Conservation (phyloP, 768 basidiomycete species). For the Calocera cornea region DNA sequence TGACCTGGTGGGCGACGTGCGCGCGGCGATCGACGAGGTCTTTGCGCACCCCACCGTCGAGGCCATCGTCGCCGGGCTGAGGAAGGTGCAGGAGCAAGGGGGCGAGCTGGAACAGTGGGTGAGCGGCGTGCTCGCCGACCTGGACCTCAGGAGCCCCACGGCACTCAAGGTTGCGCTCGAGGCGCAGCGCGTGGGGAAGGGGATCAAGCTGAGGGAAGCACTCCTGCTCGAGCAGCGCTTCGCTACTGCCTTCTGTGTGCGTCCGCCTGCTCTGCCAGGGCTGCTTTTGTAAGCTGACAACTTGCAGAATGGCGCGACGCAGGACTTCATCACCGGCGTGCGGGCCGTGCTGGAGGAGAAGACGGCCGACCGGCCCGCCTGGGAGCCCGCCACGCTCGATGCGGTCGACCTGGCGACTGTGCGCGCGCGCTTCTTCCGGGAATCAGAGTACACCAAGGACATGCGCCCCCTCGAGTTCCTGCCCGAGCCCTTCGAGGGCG, state of each 20-base stretch:
- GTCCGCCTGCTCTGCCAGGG: constrained; percentile 22
- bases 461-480: constrained; percentile 36
- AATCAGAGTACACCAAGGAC: constrained; percentile 35
- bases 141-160: constrained; percentile 73
- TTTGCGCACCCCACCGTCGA: constrained; percentile 64
- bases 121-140: constrained; percentile 41
- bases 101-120: constrained; percentile 59
- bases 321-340: constrained; percentile 77
- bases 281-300: no score
- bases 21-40: constrained; percentile 66
- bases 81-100: constrained; percentile 27
- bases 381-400: constrained; percentile 52
- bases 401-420: constrained; percentile 46
- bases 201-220: constrained; percentile 45
- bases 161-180: constrained; percentile 80
- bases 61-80: constrained; percentile 48
- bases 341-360: constrained; percentile 48
- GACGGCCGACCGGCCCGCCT: constrained; percentile 39
- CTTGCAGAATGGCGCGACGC: constrained; percentile 53
- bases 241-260: constrained; percentile 78
- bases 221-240: constrained; percentile 79
- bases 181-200: constrained; percentile 60
- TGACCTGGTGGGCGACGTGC: constrained; percentile 36
- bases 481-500: no score
- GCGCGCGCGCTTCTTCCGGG: constrained; percentile 52